Base-by-base conservation (phyloP, 208 protist genomes). In the Acanthamoeba lenticulata region DNA sequence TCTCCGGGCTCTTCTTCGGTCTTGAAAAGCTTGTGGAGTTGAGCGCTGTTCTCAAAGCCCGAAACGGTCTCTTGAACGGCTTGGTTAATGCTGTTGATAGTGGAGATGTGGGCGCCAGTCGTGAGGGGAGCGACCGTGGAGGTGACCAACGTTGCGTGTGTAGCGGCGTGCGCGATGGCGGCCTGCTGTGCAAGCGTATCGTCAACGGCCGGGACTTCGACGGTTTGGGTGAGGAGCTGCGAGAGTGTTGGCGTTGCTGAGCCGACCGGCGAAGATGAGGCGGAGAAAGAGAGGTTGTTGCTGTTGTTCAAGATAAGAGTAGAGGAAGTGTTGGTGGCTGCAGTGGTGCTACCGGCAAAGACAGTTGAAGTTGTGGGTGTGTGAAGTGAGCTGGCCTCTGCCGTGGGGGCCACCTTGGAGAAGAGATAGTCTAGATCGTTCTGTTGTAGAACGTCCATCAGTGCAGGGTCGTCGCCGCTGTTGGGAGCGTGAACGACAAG, bases 381-480 rank as follows among this genome's bases (percentile, higher is more conserved):
- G 65, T 34, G 1, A 32, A 27, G 32, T 0, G 36, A 44, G 65
- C 29, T 74, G 32, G 65, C n/a, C 13, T 34, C 36, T 32, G 65
- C 65, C n/a, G 65, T 40, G 29, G 65, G 65, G 34, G 36, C 65
- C 19, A 74, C 65, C 40, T 74, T 74, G 0, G 65, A 34, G 32
- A 74, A 74, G 19, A 74, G 65, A n/a, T 74, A 74, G 17, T 74
- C 65, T 27, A 74, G 29, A 42, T 74, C 65, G 65, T 74, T 74
- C 29, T 74, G 65, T 42, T 74, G 65, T 21, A 74, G 65, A 34
- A 74, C 65, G 65, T 74, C 65, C 65, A 74, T 74, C 65, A 24
- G 65, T 27, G 55, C 7, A 27, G 21, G 55, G 55, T 62, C 55
- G 55, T 9, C 19, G 21, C 55, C 55, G 13, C 55, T 15, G 4